Evolutionary conservation across 176 grass and related monocot genomes (phyloP).

Genomic region (Zoysia japonica): DNA sequence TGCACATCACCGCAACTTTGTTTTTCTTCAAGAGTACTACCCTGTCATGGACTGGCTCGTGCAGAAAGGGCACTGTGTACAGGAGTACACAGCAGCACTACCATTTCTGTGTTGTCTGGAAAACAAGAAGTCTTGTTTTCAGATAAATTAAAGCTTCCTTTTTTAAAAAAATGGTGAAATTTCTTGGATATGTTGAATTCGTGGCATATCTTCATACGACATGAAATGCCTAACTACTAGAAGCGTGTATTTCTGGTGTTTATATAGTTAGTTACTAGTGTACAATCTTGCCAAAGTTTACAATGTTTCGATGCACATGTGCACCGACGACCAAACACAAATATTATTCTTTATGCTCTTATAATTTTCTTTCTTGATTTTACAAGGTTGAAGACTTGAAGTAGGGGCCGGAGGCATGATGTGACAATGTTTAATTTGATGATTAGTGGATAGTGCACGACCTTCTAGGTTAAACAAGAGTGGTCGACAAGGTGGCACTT

Average conservation of each 20-base stretch:
- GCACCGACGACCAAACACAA: no score
- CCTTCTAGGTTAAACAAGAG: conserved; percentile 30
- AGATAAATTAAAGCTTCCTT: not conserved
- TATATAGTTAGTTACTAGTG: not conserved
- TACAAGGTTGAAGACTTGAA: not conserved
- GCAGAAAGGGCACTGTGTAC: not conserved
- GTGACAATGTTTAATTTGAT: conserved; percentile 30
- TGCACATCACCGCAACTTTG: conserved; percentile 10
- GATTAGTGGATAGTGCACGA: conserved; percentile 36
- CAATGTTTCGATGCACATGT: not conserved
- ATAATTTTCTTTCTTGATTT: not conserved
- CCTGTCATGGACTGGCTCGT: not conserved
- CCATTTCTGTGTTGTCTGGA: not conserved
- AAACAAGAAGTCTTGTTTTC: no score
- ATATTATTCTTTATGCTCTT: no score
- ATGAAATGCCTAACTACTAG: not conserved
- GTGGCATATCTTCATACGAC: not conserved
- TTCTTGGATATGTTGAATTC: not conserved
- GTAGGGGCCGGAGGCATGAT: conserved; percentile 32
- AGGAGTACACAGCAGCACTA: not conserved
- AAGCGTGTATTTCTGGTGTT: not conserved
- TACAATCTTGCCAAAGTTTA: not conserved
- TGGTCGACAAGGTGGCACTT: conserved; percentile 47
- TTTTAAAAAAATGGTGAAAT: not conserved
- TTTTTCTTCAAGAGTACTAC: not conserved